Evolutionary conservation across 805 yeast species (phyloP).

Genomic region (Maudiozyma bulderi): DNA sequence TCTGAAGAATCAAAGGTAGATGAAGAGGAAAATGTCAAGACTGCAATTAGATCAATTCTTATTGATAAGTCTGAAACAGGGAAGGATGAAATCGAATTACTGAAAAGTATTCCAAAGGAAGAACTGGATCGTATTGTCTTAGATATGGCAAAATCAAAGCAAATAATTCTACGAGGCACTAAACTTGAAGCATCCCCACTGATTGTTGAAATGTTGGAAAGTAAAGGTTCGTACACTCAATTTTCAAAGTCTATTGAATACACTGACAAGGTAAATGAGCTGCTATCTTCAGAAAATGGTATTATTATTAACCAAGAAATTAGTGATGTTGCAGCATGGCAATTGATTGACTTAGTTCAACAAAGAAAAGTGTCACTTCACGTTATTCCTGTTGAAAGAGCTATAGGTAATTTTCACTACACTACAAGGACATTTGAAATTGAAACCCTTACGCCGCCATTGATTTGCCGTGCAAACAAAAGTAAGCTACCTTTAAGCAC

Average conservation of each 20-base stretch:
- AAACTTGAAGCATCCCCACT: conserved; percentile 25
- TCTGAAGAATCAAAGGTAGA: conserved; percentile 7
- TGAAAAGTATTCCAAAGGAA: conserved; percentile 41
- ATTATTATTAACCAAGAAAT: conserved; percentile 42
- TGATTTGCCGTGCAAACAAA: conserved; percentile 33
- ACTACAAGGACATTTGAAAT: conserved; percentile 69
- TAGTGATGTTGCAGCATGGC: conserved; percentile 53
- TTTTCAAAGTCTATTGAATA: conserved; percentile 41
- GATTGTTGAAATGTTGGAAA: conserved; percentile 18
- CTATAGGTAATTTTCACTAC: conserved; percentile 48
- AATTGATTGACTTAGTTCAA: conserved; percentile 48
- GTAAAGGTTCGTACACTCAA: conserved; percentile 27
- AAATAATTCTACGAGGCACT: conserved; percentile 41
- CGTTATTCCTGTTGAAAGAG: conserved; percentile 47
- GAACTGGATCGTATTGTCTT: conserved; percentile 36
- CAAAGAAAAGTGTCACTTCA: conserved; percentile 33
- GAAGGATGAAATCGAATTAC: conserved; percentile 21
- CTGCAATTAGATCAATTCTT: conserved; percentile 30
- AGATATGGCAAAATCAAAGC: conserved; percentile 42
- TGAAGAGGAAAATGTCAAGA: conserved; percentile 22
- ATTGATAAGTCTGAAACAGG: conserved; percentile 22
- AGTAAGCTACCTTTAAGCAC: conserved; percentile 5
- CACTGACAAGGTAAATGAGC: conserved; percentile 33
- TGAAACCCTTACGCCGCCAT: conserved; percentile 47
- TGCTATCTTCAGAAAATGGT: conserved; percentile 43